phyloP scores from a whole-genome alignment of 345 rosid species.

The Anacardium occidentale region DNA sequence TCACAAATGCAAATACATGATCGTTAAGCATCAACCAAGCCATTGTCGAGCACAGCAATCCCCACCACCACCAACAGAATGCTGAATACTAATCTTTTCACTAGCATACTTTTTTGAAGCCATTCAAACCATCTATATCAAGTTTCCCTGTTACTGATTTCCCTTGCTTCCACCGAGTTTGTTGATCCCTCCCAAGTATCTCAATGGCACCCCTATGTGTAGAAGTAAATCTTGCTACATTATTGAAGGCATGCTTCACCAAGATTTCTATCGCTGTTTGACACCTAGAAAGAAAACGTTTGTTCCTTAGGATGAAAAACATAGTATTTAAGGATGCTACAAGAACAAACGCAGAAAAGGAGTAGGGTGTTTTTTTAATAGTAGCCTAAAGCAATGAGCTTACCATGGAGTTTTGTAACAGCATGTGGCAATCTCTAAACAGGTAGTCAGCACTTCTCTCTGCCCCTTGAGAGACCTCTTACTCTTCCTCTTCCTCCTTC shows the following conservation, averaged over 20 bases:
- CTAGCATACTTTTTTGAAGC: slow-evolving; percentile 80
- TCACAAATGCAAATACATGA: not conserved
- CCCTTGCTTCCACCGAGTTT: slow-evolving; percentile 80
- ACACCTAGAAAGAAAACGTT: slow-evolving; percentile 55
- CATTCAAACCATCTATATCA: slow-evolving; percentile 79
- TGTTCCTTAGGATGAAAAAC: not conserved
- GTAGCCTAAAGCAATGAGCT: slow-evolving; percentile 2
- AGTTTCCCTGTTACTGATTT: slow-evolving; percentile 88
- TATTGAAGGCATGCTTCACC: slow-evolving; percentile 88
- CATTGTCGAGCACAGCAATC: slow-evolving; percentile 87
- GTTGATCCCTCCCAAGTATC: slow-evolving; percentile 91
- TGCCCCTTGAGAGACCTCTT: slow-evolving; percentile 66
- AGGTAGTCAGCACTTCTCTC: slow-evolving; percentile 76
- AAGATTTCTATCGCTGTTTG: slow-evolving; percentile 93
- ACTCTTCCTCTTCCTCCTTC: slow-evolving; percentile 58
- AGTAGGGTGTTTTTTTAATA: not conserved
- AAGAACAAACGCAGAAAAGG: too few relatives aligned
- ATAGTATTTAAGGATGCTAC: not conserved
- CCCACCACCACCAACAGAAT: slow-evolving; percentile 80
- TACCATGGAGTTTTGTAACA: slow-evolving; percentile 88
- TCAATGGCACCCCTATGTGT: slow-evolving; percentile 76
- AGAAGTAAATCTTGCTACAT: slow-evolving; percentile 70
- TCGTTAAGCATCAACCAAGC: slow-evolving; percentile 56
- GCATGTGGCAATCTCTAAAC: slow-evolving; percentile 90
- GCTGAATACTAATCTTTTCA: slow-evolving; percentile 88